Conservation (phyloP, 2,329 filamentous ascomycete genomes). For the Colletotrichum echinochloae region DNA sequence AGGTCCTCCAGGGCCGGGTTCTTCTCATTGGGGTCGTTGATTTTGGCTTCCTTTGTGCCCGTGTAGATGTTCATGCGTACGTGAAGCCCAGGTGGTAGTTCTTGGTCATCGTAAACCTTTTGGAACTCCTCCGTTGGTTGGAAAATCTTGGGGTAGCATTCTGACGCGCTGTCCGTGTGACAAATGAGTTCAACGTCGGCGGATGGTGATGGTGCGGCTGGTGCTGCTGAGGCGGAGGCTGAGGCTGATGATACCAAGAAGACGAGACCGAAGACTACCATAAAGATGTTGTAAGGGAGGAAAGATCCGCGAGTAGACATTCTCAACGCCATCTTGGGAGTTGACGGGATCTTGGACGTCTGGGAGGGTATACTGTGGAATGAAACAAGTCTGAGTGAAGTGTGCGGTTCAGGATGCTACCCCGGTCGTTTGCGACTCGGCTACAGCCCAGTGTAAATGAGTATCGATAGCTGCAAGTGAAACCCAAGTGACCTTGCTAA, state of each 20-base stretch:
- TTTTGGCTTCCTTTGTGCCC: constrained; percentile 73
- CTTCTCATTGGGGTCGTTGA: constrained; percentile 69
- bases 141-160: constrained; percentile 76
- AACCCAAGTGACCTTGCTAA: neutral
- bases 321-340: constrained; percentile 26
- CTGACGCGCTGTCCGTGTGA: constrained; percentile 67
- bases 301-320: neutral
- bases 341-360: neutral
- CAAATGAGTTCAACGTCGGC: constrained; percentile 71
- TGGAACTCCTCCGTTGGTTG: constrained; percentile 74
- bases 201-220: constrained; percentile 45
- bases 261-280: constrained; percentile 31
- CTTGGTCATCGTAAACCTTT: constrained; percentile 71
- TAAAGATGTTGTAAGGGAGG: constrained; percentile 22
- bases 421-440: neutral
- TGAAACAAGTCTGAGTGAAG: neutral
- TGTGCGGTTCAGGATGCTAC: neutral
- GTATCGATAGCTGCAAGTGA: neutral
- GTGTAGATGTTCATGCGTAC: constrained; percentile 74
- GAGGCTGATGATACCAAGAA: constrained; percentile 19
- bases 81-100: constrained; percentile 74
- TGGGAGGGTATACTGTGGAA: neutral
- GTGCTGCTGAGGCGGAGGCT: constrained; percentile 25
- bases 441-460: neutral
- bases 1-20: constrained; percentile 62